These are phyloP conservation scores for Litsea cubeba DNA, from an alignment of 164 flowering plant genomes.

Conservation along the genomic window DNA sequence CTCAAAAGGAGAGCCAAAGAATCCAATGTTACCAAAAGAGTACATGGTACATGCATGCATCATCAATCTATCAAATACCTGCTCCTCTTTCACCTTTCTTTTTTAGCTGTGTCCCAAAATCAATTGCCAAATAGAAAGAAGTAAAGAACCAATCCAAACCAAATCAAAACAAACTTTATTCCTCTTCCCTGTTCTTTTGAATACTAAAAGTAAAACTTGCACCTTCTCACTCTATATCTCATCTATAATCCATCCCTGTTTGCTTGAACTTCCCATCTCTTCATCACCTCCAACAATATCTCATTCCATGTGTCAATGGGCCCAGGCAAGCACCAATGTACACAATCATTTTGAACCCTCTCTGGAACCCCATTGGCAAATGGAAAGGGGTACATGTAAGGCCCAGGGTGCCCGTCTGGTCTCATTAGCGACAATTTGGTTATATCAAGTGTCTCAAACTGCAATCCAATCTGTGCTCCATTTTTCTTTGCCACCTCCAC, in stretches of 20 bases:
- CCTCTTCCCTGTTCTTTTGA: neutral
- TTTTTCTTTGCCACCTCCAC: constrained; percentile 33
- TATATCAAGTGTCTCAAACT: constrained; percentile 55
- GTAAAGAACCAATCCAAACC: neutral
- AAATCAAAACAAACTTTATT: too few relatives aligned
- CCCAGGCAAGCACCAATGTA: constrained; percentile 98
- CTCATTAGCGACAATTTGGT: constrained; percentile 62
- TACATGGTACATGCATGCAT: too few relatives aligned
- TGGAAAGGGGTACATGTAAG: constrained; percentile 78
- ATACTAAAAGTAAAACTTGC: neutral
- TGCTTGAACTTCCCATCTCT: constrained; percentile 39
- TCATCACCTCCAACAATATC: constrained; percentile 54
- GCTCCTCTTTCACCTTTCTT: too few relatives aligned
- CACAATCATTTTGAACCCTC: constrained; percentile 81
- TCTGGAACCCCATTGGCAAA: constrained; percentile 63
- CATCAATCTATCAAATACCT: too few relatives aligned
- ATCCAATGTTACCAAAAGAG: too few relatives aligned
- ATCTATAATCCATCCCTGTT: neutral
- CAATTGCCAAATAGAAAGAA: too few relatives aligned
- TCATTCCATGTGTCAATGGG: constrained; percentile 92
- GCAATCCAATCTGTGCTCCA: neutral
- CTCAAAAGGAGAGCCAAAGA: too few relatives aligned
- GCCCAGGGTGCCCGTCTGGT: constrained; percentile 97
- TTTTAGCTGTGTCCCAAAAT: too few relatives aligned
- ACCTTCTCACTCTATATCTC: neutral